Evolutionary conservation across 1,284 basidiomycete species (phyloP), one percentile per base, ranked within the genome.

Genomic region (Tilletia horrida): DNA sequence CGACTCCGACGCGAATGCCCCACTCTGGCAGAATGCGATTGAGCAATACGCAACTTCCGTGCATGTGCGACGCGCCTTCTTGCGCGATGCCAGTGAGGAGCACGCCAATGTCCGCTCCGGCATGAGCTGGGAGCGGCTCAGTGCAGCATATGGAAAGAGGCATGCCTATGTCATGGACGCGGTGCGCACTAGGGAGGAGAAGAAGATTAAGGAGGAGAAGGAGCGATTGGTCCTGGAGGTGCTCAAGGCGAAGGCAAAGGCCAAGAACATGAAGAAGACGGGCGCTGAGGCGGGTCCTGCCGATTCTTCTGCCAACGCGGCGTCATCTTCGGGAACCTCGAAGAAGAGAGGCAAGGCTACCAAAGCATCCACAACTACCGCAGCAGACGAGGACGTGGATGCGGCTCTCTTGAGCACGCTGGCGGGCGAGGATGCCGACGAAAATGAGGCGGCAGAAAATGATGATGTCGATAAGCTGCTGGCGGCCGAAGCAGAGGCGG

Each of bases 1-100:
- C 23, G 74, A 73, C 13, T 72, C 76, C 21, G 73, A 78, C 14
- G 79, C 80, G 48, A 80, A 81, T 64, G 68, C 55, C 27, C 52
- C 75, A 0, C 55, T 75, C 1, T 81, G 77, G 77, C 50, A 67
- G 25, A 64, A 67, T 3, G 77, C 78, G 66, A 67, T 79, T 16
- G 69, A 78, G 27, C 70, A 70, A 40, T 81, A 79, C 67, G 45
- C 67, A 0, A 70, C 65, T 21, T 70, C 75, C 64, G 67, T 74
- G 50, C 43, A 47, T 18, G 72, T 73, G 44, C 74, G 76, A 25
- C 68, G 70, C 66, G 63, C 63, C 2, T 62, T 68, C 45, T 71
- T 81, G 65, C 76, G 74, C 57, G 66, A 71, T 9, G 74, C 74
- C 6, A 29, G 18, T 16, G 27, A 9, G 29, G 25, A 29, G 29